Base-by-base conservation (phyloP, 2,329 filamentous ascomycete species). In the Penicillium palitans region DNA sequence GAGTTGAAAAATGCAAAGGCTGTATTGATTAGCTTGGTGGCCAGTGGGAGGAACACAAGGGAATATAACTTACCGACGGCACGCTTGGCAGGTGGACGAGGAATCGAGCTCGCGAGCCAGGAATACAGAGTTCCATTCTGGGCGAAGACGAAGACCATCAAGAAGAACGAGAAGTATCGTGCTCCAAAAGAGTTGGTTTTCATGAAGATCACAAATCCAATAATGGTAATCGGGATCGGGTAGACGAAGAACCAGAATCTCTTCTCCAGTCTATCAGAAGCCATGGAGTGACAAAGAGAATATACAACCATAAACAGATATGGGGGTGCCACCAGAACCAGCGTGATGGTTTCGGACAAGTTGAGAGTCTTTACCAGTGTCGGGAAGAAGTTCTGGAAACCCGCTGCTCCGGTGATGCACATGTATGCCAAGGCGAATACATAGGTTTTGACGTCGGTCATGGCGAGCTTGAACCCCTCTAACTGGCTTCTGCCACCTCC, bases 311-410 rank as follows among this genome's bases (percentile, higher is more conserved):
- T 81, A 65, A 84, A 81, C 49, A 83, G 66, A 66, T 84, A 84
- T 0, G 82, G 82, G 1, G 82, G 81, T 0, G 81, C 81, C 15
- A 80, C 79, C 4, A 84, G 76, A 10, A 84, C 71, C 19, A 84
- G 68, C 0, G 82, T 81, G 31, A 82, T 73, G 33, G 78, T 80
- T 27, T 78, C 59, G 61, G 60, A 67, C 63, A 78, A 79, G 24
- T 74, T 72, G 15, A 84, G 72, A 0, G 79, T 80, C 63, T 60
- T 68, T 37, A 75, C 83, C 62, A 80, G 76, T 0, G 81, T 80
- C 0, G 82, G 82, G 70, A 84, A 84, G 74, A 84, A 86, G 70
- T 84, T 83, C 56, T 84, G 81, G 67, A 84, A 83, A 2, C 80
- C 81, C 3, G 65, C 59, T 1, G 66, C 78, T 8, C 78, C 80